Base-by-base conservation (phyloP, 768 basidiomycete species). In the Clitopilus hobsonii region DNA sequence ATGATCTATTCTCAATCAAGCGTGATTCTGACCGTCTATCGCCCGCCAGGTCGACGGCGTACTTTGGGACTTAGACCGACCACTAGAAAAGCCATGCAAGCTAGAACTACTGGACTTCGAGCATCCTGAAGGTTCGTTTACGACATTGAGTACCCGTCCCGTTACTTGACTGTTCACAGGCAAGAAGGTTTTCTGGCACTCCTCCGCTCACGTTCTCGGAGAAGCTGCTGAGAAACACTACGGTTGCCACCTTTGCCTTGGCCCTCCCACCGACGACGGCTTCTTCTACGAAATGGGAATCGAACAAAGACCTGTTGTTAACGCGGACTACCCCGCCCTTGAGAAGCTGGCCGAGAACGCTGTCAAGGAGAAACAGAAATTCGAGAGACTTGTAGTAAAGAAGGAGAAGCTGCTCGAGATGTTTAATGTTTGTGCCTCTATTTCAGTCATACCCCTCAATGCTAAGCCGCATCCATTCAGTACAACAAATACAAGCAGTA, bases 221-320 rank as follows among this genome's bases (percentile, higher is more conserved):
- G 97, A 99, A 72, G 90, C 96, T 53, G 85, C 94, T 38, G 97
- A 99, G 72, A 83, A 90, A 52, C 94, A 97, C 68, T 96, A 98
- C 68, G 96, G 95, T 36, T 97, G 94, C 69, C 94, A 97, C 75
- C 79, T 99, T 13, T 97, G 95, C 65, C 85, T 97, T 58, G 97
- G 97, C 2, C 97, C 97, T 14, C 97, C 97, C 22, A 94, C 94
- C 1, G 93, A 96, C 25, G 94, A 98, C 6, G 97, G 97, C 20
- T 99, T 99, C 82, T 99, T 97, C 79, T 99, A 99, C 69, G 97
- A 99, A 69, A 98, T 99, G 97, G 85, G 84, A 14, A 93, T 94
- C 61, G 75, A 86, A 30, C 88, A 93, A 56, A 91, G 92, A 64
- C 82, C 87, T 14, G 86, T 99, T 47, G 79, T 84, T 45, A 85